Evolutionary conservation across 1,139 yeast species (phyloP), one percentile per base, ranked within the genome.

Genomic region (Meyerozyma sp.): DNA sequence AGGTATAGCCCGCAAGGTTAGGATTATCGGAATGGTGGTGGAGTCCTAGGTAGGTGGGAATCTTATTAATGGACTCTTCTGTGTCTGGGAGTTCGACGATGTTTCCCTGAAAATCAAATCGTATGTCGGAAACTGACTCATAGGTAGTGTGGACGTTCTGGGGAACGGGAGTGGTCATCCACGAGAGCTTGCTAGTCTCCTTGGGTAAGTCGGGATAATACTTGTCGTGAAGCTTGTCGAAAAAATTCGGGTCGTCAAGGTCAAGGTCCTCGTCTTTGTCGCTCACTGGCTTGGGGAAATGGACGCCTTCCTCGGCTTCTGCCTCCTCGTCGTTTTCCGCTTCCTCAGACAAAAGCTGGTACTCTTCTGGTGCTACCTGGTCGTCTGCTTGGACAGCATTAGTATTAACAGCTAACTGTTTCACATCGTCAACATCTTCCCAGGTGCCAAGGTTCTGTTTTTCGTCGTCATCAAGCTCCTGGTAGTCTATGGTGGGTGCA

Each of bases 1-100:
- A 62, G 0, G 98, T 90, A 61, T 93, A 93, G 0, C 99, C 99
- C 0, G 98, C 96, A 44, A 91, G 72, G 39, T 84, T 82, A 0
- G 98, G 97, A 44, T 84, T 81, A 21, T 85, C 89, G 0, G 96
- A 78, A 61, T 93, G 99, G 59, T 93, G 98, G 56, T 90, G 97
- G 21, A 93, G 73, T 0, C 97, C 99, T 42, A 79, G 62, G 39
- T 76, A 70, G 0, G 85, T 73, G 2, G 78, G 73, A 3, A 80
- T 74, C 3, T 57, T 51, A 59, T 49, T 67, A 63, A 41, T 66
- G 51, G 27, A 70, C 57, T 35, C 82, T 76, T 34, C 84, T 5
- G 50, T 47, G n/a, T 55, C 52, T 18, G 37, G 37, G 21, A 71
- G 57, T 41, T 68, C 80, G 3, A 93, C 69, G 43, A 93, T 62